Evolutionary conservation across 441 rosid species (phyloP).

Genomic region (Erodium trifolium): DNA sequence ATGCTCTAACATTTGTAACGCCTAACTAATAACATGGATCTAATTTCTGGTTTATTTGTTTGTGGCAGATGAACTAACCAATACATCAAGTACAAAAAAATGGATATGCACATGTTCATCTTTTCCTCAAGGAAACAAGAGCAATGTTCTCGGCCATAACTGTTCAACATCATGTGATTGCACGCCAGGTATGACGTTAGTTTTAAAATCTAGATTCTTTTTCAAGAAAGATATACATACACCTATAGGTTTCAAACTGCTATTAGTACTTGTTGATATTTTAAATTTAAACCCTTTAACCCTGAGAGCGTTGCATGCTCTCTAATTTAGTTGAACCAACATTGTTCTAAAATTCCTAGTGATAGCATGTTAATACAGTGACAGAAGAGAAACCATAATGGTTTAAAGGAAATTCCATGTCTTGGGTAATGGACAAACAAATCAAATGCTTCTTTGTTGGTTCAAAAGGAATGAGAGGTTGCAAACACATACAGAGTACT

Average conservation of each 20-base stretch:
- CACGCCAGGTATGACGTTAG: slow-evolving; percentile 46
- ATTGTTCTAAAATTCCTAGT: background rate
- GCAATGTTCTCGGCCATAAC: slow-evolving; percentile 39
- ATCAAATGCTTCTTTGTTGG: background rate
- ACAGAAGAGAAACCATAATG: background rate
- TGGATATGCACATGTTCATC: slow-evolving; percentile 76
- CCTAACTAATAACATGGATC: background rate
- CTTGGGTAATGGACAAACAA: background rate
- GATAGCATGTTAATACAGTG: background rate
- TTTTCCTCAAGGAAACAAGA: slow-evolving; percentile 35
- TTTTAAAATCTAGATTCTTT: background rate
- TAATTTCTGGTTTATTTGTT: slow-evolving; percentile 15
- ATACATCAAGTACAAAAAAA: slow-evolving; percentile 35
- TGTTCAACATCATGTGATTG: slow-evolving; percentile 82
- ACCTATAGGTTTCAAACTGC: background rate
- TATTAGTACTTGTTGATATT: too few relatives aligned
- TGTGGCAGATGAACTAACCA: slow-evolving; percentile 43
- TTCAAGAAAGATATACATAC: background rate
- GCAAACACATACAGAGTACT: too few relatives aligned
- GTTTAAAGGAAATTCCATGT: background rate
- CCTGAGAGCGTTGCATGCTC: background rate
- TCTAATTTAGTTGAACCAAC: background rate
- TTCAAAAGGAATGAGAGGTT: background rate
- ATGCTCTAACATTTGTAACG: background rate
- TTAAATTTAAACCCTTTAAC: background rate